Conservation (phyloP, 306 rosid species). For the Begonia fuchsioides region DNA sequence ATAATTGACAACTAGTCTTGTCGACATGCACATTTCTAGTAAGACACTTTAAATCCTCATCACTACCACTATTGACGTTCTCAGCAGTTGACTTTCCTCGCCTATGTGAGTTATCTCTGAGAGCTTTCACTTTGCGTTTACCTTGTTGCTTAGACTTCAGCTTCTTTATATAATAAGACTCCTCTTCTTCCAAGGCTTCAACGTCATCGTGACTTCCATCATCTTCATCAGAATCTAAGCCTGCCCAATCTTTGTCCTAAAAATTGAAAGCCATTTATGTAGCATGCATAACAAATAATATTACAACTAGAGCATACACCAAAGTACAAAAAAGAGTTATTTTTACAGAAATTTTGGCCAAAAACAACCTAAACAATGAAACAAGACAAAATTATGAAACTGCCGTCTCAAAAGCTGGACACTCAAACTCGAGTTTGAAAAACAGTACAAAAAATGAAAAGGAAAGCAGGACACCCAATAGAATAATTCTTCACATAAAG, state of each 20-base stretch:
- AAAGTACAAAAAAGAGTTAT: conserved; percentile 8
- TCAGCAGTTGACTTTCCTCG: conserved; percentile 60
- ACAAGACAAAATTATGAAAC: background rate
- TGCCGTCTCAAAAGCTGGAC: background rate
- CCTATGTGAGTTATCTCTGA: conserved; percentile 50
- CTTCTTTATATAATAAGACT: conserved; percentile 51
- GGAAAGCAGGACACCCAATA: background rate
- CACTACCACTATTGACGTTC: conserved; percentile 62
- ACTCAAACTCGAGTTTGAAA: background rate
- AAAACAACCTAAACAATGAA: background rate
- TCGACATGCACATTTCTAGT: conserved; percentile 40
- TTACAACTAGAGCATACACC: conserved; percentile 2
- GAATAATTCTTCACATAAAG: background rate
- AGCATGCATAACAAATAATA: conserved; percentile 13
- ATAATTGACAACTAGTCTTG: conserved; percentile 42
- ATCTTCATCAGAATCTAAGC: conserved; percentile 67
- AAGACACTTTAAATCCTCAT: conserved; percentile 48
- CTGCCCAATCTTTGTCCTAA: conserved; percentile 85
- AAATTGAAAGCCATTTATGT: conserved; percentile 19
- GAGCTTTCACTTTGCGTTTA: conserved; percentile 38
- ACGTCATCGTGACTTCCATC: conserved; percentile 52
- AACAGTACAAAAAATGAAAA: background rate
- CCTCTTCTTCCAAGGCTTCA: conserved; percentile 68
- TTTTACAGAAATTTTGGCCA: background rate
- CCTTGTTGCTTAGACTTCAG: conserved; percentile 39